phyloP scores from a whole-genome alignment of 2,329 filamentous ascomycete genomes.

The Penicillium concentricum region DNA sequence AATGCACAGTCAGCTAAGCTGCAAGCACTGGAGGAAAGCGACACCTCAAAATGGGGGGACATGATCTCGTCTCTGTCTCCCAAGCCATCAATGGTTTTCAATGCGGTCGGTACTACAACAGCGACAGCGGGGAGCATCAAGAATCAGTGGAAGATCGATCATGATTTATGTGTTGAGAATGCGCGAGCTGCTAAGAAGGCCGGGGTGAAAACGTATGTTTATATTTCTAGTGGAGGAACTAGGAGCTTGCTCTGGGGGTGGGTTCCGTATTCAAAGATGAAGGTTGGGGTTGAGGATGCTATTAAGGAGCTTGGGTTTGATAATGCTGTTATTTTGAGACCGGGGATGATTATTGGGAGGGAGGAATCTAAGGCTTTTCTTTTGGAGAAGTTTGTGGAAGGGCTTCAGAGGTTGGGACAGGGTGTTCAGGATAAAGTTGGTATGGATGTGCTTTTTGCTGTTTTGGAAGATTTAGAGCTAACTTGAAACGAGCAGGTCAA shows the following conservation, averaged over 20 bases:
- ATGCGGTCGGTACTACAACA: conserved; percentile 37
- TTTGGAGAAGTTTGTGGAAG: conserved; percentile 23
- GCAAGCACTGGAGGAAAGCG: conserved; percentile 27
- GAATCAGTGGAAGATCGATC: conserved; percentile 41
- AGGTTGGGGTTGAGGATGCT: conserved; percentile 37
- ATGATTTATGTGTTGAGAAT: conserved; percentile 37
- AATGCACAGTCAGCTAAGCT: conserved; percentile 27
- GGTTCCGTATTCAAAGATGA: conserved; percentile 41
- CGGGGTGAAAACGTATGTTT: conserved; percentile 37
- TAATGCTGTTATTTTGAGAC: conserved; percentile 36
- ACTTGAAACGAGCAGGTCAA: conserved; percentile 20
- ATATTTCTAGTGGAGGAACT: conserved; percentile 36
- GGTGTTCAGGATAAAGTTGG: conserved; percentile 30
- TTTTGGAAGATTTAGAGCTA: neutral
- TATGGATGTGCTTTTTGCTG: conserved; percentile 16
- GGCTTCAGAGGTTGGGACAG: conserved; percentile 23
- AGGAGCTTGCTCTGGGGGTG: conserved; percentile 27
- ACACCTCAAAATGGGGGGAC: conserved; percentile 32
- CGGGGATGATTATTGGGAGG: conserved; percentile 37
- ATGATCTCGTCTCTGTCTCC: conserved; percentile 26
- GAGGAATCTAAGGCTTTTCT: conserved; percentile 25
- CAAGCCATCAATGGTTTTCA: conserved; percentile 29
- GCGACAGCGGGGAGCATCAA: conserved; percentile 33
- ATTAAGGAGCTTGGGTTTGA: conserved; percentile 38
- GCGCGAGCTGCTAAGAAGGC: conserved; percentile 37